A percentile compares a stretch with the other conserved stretches of the same genome.
phyloP scores from a whole-genome alignment of 2,329 filamentous ascomycete genomes.

The Rachicladosporium sp. region DNA sequence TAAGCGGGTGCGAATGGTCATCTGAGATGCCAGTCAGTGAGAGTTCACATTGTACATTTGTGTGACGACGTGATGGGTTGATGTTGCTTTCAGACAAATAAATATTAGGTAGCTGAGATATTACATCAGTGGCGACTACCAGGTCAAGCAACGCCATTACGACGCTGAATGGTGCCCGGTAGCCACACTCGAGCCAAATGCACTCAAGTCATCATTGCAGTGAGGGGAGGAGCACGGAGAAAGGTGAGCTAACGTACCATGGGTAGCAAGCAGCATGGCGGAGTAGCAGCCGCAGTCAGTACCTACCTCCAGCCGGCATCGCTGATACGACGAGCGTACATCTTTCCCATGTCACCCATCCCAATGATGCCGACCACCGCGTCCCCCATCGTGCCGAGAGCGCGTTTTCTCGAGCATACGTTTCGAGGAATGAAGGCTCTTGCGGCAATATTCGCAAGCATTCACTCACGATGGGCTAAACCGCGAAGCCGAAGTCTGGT shows the following conservation, averaged over 20 bases:
- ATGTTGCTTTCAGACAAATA: slow-evolving; percentile 62
- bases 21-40: slow-evolving; percentile 9
- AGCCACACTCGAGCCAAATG: slow-evolving; percentile 99
- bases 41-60: slow-evolving; percentile 1
- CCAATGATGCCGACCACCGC: slow-evolving; percentile 89
- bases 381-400: slow-evolving; percentile 41
- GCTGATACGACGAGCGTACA: slow-evolving; percentile 85
- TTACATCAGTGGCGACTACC: slow-evolving; percentile 90
- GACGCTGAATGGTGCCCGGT: slow-evolving; percentile 48
- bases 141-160: slow-evolving; percentile 51
- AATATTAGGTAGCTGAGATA: slow-evolving; percentile 94
- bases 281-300: slow-evolving; percentile 9
- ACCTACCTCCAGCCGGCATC: slow-evolving; percentile 92
- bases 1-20: slow-evolving; percentile 1
- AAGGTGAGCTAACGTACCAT: slow-evolving; percentile 24
- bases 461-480: too few species aligned
- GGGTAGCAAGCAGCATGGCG: slow-evolving; percentile 2
- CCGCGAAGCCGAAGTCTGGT: too few species aligned
- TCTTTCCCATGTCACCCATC: slow-evolving; percentile 98
- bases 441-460: too few species aligned
- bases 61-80: slow-evolving; percentile 1
- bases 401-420: too few species aligned
- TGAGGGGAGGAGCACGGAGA: slow-evolving; percentile 7
- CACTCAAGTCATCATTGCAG: slow-evolving; percentile 98
- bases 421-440: too few species aligned